Evolutionary conservation across 345 rosid genomes (phyloP), one percentile per base, ranked within the genome.

Genomic region (Gossypium mustelinum): DNA sequence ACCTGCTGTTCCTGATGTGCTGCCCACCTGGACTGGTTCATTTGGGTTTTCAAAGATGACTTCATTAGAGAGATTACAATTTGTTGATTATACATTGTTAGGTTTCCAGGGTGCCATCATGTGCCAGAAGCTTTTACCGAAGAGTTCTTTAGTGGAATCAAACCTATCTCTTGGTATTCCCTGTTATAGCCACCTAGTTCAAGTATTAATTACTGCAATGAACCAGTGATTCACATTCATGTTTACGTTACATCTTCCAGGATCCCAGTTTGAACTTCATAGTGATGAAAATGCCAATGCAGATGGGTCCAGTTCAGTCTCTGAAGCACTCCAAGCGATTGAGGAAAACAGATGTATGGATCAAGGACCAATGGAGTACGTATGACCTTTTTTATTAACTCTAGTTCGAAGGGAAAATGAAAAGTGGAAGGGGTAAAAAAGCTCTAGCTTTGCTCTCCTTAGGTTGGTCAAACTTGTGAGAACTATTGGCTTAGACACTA

Each of bases 1-100:
- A 80, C 96, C 97, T 59, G 97, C 98, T 77, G 92, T 87, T 80
- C 87, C 88, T 61, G 76, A 79, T 68, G 82, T 86, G 57, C 52
- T 94, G 73, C 81, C 83, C 73, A 83, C 92, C 17, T 94, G 97
- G 96, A 92, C 86, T 14, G 73, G 79, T 52, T 85, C 97, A 25
- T 93, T 93, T 81, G 98, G 97, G 29, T 93, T 89, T 83, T 58
- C 90, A 69, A 77, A 80, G 82, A 84, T 89, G 90, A 79, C 77
- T n/a, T 66, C 77, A 3, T 59, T 75, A 11, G 90, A 92, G 82
- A 90, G 85, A 82, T 73, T 82, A 75, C 27, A 82, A 52, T 86
- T 89, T 68, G 50, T 87, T 58, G 79, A 86, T 68, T 83, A 74
- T 73, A 82, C 89, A 27, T 87, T 92, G 83, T 75, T 94, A 78